Evolutionary conservation across 345 rosid genomes (phyloP).

Genomic region (Salix exigua): DNA sequence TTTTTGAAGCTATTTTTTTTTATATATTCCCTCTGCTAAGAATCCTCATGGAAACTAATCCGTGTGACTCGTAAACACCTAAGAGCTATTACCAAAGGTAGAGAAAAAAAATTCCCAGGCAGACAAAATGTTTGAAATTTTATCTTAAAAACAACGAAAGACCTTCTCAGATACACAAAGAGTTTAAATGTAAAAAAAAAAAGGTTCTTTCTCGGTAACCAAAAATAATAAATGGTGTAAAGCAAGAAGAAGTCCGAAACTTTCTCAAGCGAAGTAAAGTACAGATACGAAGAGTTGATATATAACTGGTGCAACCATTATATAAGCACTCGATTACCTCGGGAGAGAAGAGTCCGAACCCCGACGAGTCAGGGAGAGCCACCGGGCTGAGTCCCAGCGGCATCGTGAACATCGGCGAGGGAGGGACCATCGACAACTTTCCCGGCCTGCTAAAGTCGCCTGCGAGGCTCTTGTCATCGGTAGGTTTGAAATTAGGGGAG

Average conservation of each 20-base stretch:
- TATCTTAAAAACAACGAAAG: no score
- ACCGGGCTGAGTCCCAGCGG: constrained; percentile 54
- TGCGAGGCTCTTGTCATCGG: constrained; percentile 13
- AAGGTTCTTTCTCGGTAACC: not conserved
- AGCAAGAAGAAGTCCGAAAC: not conserved
- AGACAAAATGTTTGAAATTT: no score
- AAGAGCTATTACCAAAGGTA: not conserved
- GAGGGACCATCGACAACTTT: constrained; percentile 43
- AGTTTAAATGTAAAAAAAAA: not conserved
- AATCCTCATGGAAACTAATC: not conserved
- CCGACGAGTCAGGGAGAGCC: constrained; percentile 60
- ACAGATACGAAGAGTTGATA: not conserved
- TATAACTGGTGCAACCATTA: not conserved
- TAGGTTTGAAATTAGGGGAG: constrained; percentile 38
- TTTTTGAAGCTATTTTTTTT: not conserved
- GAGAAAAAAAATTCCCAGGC: not conserved
- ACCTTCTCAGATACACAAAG: no score
- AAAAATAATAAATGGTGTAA: not conserved
- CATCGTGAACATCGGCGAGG: constrained; percentile 46
- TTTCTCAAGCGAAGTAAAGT: not conserved
- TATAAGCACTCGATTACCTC: constrained; percentile 37
- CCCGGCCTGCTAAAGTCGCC: constrained; percentile 35
- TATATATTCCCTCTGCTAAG: not conserved
- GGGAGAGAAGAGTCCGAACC: constrained; percentile 53
- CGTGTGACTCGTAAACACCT: not conserved